Base-by-base conservation (phyloP, 139 green algal species). In the Mychonastes homosphaera region DNA sequence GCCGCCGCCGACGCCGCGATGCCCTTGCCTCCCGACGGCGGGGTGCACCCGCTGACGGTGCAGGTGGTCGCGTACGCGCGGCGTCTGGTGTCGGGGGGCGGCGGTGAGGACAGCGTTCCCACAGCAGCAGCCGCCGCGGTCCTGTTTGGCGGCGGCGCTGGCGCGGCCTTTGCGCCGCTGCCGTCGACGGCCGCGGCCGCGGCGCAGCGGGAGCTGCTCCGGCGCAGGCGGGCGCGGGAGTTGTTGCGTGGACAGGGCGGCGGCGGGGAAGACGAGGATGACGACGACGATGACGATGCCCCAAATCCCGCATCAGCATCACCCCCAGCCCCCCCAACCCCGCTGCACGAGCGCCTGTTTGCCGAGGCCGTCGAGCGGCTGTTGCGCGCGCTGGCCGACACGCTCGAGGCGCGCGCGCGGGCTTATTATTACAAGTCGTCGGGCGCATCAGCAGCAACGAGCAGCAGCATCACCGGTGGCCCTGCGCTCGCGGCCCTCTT, bases 1-100 rank as follows among this genome's bases (percentile, higher is more conserved):
- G n/a, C n/a, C n/a, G n/a, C 45, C 0, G 51, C 59, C 0, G 73
- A 84, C 41, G 35, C 19, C 58, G 64, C 46, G 53, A 71, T 60
- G 53, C 45, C 59, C 9, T 51, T 69, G 53, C 66, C 72, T 12
- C 45, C 78, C 12, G 79, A 88, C 58, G 81, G 76, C 28, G 86
- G 76, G 6, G 75, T 88, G 47, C 81, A 88, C 71, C 81, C 81
- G 1, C 65, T 83, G 9, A 74, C 71, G 16, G 81, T 76, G 19
- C 59, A 70, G 33, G 79, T 69, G 7, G 67, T 85, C 16, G 63
- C 53, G 26, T 83, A 77, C 56, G 16, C 47, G 41, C 5, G 41
- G 41, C 5, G 19, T 13, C 41, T 28, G 41, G 8, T 28, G 9
- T 13, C 19, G 19, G 5, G 5, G 9, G 19, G 19, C 24, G 41